Conservation (phyloP, 306 rosid species). For the Quercus robur region DNA sequence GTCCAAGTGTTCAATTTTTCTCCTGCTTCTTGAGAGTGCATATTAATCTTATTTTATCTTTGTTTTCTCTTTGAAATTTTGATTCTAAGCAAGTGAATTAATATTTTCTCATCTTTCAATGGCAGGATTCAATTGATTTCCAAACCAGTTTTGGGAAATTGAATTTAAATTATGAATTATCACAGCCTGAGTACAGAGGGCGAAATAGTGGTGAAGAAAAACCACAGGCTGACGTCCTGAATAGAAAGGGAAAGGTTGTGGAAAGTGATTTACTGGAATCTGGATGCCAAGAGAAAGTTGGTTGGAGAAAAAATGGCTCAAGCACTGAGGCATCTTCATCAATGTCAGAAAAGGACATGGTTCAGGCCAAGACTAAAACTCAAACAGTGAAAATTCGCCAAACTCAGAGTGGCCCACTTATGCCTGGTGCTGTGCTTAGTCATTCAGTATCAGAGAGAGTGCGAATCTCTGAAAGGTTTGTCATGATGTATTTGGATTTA, state of each 20-base stretch:
- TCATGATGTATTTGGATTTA: constrained; percentile 11
- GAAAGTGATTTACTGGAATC: constrained; percentile 46
- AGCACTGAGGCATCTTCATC: constrained; percentile 43
- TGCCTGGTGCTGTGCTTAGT: constrained; percentile 62
- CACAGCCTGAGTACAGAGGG: constrained; percentile 35
- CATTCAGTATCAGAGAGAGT: constrained; percentile 69
- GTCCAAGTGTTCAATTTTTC: constrained; percentile 2
- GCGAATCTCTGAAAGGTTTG: constrained; percentile 55
- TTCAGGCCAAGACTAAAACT: constrained; percentile 45
- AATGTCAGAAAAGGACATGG: constrained; percentile 42
- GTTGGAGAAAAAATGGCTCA: constrained; percentile 47
- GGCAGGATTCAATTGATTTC: constrained; percentile 51
- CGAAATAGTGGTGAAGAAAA: constrained; percentile 41
- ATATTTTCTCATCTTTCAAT: constrained; percentile 10
- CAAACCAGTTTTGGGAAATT: constrained; percentile 44
- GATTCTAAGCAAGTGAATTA: not conserved
- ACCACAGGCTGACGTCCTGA: constrained; percentile 36
- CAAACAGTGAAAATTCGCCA: constrained; percentile 57
- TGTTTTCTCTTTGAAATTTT: constrained; percentile 3
- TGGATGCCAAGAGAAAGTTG: constrained; percentile 37
- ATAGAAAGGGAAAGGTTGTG: constrained; percentile 42
- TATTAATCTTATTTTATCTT: not conserved
- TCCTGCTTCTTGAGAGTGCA: not conserved
- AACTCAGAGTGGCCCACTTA: constrained; percentile 84
- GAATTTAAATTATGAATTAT: constrained; percentile 40